Conservation (phyloP, 31 red algal species). For the Bonnemaisonia californica region DNA sequence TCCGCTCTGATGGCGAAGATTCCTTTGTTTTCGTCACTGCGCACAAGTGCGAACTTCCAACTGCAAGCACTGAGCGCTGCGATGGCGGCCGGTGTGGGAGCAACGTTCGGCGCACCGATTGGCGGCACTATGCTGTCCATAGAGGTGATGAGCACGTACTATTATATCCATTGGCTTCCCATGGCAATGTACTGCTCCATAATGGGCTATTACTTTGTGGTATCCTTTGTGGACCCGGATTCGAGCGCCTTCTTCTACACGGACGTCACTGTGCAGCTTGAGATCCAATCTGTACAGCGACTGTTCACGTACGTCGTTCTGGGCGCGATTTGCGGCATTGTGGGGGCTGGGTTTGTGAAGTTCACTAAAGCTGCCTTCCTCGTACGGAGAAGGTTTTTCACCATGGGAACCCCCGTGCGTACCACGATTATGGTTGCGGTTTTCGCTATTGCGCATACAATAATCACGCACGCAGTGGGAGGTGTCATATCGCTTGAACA, state of each 20-base stretch:
- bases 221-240: conserved; percentile 44
- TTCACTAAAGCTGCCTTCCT: conserved; percentile 55
- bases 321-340: conserved; percentile 49
- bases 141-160: conserved; percentile 80
- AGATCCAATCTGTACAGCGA: conserved; percentile 32
- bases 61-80: conserved; percentile 80
- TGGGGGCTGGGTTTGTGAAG: conserved; percentile 63
- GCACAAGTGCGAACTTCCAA: conserved; percentile 51
- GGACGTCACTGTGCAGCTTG: conserved; percentile 35
- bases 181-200: conserved; percentile 88
- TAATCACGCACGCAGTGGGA: conserved; percentile 30
- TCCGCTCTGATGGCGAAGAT: conserved; percentile 57
- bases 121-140: conserved; percentile 87
- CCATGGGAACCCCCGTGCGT: conserved; percentile 14
- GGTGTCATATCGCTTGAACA: conserved; percentile 60
- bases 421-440: conserved; percentile 52
- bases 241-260: conserved; percentile 48
- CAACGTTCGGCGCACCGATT: conserved; percentile 86
- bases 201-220: conserved; percentile 73
- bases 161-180: conserved; percentile 83
- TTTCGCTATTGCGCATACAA: conserved; percentile 55
- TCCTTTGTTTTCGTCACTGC: conserved; percentile 49
- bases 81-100: conserved; percentile 85
- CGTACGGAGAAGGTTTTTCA: conserved; percentile 39
- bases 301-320: conserved; percentile 68